Conservation (phyloP, 768 basidiomycete species). For the Candolleomyces efflorescens region DNA sequence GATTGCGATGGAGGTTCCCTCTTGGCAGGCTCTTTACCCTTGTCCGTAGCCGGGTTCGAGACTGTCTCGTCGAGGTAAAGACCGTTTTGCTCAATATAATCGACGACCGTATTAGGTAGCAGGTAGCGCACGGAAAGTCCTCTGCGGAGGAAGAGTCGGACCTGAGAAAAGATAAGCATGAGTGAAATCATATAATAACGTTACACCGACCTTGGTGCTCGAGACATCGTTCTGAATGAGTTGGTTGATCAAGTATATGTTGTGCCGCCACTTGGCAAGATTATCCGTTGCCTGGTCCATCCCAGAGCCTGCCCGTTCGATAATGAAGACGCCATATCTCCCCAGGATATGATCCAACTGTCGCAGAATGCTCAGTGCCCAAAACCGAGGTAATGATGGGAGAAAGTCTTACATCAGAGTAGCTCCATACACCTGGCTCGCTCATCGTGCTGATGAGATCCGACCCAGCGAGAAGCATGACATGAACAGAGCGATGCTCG, state of each 20-base stretch:
- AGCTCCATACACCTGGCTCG: constrained; percentile 97
- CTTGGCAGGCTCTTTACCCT: constrained; percentile 31
- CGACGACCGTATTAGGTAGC: constrained; percentile 84
- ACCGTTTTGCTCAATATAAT: constrained; percentile 87
- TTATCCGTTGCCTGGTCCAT: constrained; percentile 79
- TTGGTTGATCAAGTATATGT: constrained; percentile 89
- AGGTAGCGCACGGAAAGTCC: constrained; percentile 87
- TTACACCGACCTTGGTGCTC: constrained; percentile 70
- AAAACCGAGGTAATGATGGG: constrained; percentile 9
- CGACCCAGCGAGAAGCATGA: constrained; percentile 96
- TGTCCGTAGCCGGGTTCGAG: constrained; percentile 21
- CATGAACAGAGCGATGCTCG: constrained; percentile 67
- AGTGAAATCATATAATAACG: background rate
- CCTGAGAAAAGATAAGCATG: constrained; percentile 21
- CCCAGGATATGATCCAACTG: constrained; percentile 97
- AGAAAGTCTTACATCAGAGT: constrained; percentile 73
- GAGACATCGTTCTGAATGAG: constrained; percentile 97
- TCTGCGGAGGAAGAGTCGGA: constrained; percentile 71
- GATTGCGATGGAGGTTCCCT: constrained; percentile 22
- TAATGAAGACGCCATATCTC: constrained; percentile 89
- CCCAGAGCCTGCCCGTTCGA: constrained; percentile 92
- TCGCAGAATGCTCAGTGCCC: constrained; percentile 3
- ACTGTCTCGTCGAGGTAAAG: constrained; percentile 64
- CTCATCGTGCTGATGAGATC: constrained; percentile 98
- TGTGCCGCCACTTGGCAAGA: constrained; percentile 72